Base-by-base conservation (phyloP, 805 yeast species). In the Saturnispora diversa region DNA sequence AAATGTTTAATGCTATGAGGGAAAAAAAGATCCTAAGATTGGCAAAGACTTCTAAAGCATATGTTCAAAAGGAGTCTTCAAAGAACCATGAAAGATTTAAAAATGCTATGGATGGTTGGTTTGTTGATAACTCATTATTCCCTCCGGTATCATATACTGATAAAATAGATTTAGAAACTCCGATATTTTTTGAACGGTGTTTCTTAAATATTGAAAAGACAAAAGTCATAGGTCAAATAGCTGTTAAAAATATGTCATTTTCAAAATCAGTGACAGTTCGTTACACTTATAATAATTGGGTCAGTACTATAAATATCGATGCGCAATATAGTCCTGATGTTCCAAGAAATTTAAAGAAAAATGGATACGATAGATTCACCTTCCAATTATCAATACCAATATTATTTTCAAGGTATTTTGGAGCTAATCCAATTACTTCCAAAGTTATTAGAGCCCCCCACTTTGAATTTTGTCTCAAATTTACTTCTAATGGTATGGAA, bases 271-370 rank as follows among this genome's bases (percentile, higher is more conserved):
- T 90, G 15, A 70, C 75, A 12, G 70, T 84, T 12, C 68, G 87
- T 40, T 88, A 85, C 61, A 75, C 95, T 0, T 66, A 77, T 47
- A 86, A 90, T 56, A 63, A 69, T 51, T 88, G 97, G 97, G 64
- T 63, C 31, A 79, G 94, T 0, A 74, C 79, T 17, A 68, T 76
- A 31, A 90, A 83, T 54, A 72, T 80, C 24, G 77, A 75, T 31
- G 82, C 88, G 4, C 48, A 55, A 3, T 86, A 74, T 60, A 66
- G 70, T 2, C 69, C 73, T 3, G 85, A 80, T 44, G 53, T 69
- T 1, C 77, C 80, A 5, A 55, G 68, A 29, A 56, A 69, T 6
- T 59, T 78, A 46, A 67, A 66, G 44, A 55, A 62, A 13, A 63
- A 77, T 36, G 59, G 66, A 40, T 80, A 76, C 57, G 95, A 85